phyloP scores from a whole-genome alignment of 2,329 filamentous ascomycete genomes.

The Dactylellina sp. region DNA sequence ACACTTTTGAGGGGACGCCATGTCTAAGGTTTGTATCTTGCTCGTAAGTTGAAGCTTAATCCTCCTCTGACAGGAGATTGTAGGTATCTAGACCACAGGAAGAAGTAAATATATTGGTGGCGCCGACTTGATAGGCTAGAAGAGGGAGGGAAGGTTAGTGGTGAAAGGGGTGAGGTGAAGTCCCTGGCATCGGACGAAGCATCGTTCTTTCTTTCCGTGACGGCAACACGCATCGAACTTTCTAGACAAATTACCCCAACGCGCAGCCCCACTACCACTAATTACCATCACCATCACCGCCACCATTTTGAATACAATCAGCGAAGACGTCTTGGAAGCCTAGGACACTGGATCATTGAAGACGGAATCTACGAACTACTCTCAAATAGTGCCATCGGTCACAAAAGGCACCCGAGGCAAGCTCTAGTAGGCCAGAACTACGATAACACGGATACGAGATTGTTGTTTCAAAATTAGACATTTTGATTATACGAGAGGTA shows the following conservation, averaged over 20 bases:
- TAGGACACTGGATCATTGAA: no score
- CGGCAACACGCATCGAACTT: conserved; percentile 36
- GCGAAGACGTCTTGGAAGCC: no score
- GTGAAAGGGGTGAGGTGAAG: neutral
- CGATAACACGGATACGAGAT: neutral
- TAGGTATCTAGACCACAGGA: no score
- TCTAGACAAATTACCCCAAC: conserved; percentile 26
- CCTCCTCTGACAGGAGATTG: no score
- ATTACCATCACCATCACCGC: no score
- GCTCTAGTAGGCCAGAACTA: no score
- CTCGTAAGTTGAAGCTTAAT: neutral
- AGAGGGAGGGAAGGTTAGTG: neutral
- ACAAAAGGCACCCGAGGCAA: no score
- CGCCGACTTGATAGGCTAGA: neutral
- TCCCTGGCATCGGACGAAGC: neutral
- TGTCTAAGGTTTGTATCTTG: neutral
- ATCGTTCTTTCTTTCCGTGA: neutral
- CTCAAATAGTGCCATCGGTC: no score
- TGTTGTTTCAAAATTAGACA: conserved; percentile 11
- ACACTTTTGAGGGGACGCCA: conserved; percentile 81
- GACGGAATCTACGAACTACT: no score
- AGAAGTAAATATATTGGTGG: neutral
- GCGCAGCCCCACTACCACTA: neutral
- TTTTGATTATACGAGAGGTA: conserved; percentile 3
- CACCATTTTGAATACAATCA: no score